Base-by-base conservation (phyloP, 768 basidiomycete species). In the Collybia nuda region DNA sequence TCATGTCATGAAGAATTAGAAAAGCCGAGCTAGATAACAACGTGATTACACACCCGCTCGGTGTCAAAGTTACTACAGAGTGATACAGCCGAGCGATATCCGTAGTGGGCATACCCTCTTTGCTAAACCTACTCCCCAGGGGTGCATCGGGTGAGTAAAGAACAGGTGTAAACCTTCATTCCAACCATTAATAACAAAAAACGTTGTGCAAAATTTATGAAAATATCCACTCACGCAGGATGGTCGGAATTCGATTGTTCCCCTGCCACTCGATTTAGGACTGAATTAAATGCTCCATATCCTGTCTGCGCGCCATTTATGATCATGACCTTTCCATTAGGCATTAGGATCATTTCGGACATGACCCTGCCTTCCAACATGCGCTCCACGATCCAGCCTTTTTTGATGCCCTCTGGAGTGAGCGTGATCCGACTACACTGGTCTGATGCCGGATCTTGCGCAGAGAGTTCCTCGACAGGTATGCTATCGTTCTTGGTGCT, bases 61-160 rank as follows among this genome's bases (percentile, higher is more conserved):
- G 76, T 12, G 82, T 76, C 55, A 85, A 68, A 29, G 77, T 80
- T 11, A 77, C 80, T 5, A 72, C 72, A 2, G 83, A 84, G 64
- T 86, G 85, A 68, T 86, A 86, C 66, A 86, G 41, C 12, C 84
- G 69, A 44, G 81, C 74, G 53, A 84, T 73, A 11, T 32, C 32
- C 37, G 63, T 52, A 1, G 70, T 67, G 8, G 68, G 65, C 21
- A 74, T 70, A 46, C 77, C 56, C 24, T 76, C 77, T 14, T 69
- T 75, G 67, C 73, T 78, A 66, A 72, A 76, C 36, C 74, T 68
- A 42, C 63, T 54, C 12, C 83, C 84, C 0, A 67, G 59, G 1
- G 69, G 60, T 2, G 70, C 68, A 48, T 58, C 59, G 6, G 78
- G 73, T 45, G 75, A 75, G 64, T 82, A 85, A 43, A 82, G 79